A percentile compares a stretch with the other conserved stretches of the same genome.
These are phyloP conservation scores for Alternaria metachromatica DNA, from an alignment of 2,329 filamentous ascomycete species.

Conservation along the genomic window DNA sequence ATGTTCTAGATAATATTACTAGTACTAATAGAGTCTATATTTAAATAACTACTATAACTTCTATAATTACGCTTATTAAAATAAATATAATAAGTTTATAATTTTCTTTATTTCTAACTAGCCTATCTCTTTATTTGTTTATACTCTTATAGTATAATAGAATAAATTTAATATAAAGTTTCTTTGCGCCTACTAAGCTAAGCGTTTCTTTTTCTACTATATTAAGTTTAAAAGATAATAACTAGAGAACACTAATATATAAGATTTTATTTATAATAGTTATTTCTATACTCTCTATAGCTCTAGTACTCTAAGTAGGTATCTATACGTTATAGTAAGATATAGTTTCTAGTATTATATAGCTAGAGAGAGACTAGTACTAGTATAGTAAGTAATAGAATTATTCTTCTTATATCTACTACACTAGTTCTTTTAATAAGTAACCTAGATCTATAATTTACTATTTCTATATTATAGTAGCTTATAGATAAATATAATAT, in stretches of 20 bases:
- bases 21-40: background rate
- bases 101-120: slow-evolving; percentile 10
- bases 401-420: background rate
- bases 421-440: background rate
- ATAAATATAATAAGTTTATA: slow-evolving; percentile 3
- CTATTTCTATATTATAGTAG: background rate
- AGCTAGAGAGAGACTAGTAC: background rate
- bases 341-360: slow-evolving; percentile 1
- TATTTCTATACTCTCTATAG: slow-evolving; percentile 6
- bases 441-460: background rate
- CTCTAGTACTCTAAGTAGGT: slow-evolving; percentile 2
- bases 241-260: slow-evolving; percentile 2
- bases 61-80: background rate
- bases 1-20: background rate
- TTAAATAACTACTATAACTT: slow-evolving; percentile 2
- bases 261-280: slow-evolving; percentile 1
- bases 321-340: slow-evolving; percentile 4
- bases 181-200: slow-evolving; percentile 6
- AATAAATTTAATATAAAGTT: slow-evolving; percentile 11
- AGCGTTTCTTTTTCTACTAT: slow-evolving; percentile 8
- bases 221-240: slow-evolving; percentile 2
- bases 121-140: slow-evolving; percentile 9
- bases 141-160: slow-evolving; percentile 11
- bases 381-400: slow-evolving; percentile 1
- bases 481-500: background rate